Evolutionary conservation across 1,284 basidiomycete species (phyloP), one percentile per base, ranked within the genome.

Genomic region (Ustilago trichophora): DNA sequence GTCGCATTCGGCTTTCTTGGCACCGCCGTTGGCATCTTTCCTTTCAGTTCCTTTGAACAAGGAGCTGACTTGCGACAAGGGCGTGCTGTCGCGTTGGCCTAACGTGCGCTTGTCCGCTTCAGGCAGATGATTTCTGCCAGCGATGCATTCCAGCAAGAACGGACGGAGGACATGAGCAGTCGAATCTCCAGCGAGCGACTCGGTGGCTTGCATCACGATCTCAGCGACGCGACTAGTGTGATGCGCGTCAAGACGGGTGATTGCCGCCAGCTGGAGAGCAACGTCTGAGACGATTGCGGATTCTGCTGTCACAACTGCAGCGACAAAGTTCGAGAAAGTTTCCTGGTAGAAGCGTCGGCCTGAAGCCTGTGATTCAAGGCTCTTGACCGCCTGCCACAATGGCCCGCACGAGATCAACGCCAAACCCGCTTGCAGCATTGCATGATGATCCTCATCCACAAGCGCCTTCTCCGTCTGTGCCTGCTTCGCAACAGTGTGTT

Each of bases 321-420:
- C 53, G 5, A 64, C 50, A 49, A 64, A 57, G 50, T 57, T 51
- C 18, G 60, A 64, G 26, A 64, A 64, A 4, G 53, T 48, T 4
- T 29, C 44, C 16, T 22, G 32, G n/a, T 53, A 64, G 12, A 36
- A 26, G 10, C 32, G 29, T 8, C 60, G 49, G 32, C 60, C 60
- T 19, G 54, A 56, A 6, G 54, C 53, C n/a, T 31, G 38, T 10
- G 60, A 64, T 21, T 53, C 54, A 2, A 38, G 15, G 16, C 60
- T 57, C 12, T 41, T 25, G 26, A 64, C 11, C 1, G 60, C 45
- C 37, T 41, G 45, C 60, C 60, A 64, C 26, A 64, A n/a, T 2
- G 54, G 21, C 8, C 18, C 41, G 33, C 60, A 52, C 6, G 60
- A 33, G 32, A 64, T 44, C 25, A 57, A 32, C 19, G 54, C 54